Base-by-base conservation (phyloP, 768 basidiomycete genomes). In the Leccinum subtestaceum region DNA sequence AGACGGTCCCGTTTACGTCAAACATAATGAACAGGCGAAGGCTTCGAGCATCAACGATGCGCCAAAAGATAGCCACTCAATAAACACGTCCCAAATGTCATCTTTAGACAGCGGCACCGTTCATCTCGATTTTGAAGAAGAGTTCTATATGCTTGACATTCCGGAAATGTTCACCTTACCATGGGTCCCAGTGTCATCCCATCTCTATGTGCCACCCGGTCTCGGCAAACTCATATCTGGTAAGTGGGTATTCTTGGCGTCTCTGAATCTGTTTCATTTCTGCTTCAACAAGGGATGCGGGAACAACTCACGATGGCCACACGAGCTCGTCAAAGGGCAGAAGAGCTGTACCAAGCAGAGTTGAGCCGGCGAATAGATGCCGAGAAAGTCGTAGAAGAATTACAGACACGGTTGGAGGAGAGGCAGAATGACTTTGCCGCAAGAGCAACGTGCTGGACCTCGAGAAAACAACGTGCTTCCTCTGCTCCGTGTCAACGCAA, bases 131-230 rank as follows among this genome's bases (percentile, higher is more conserved):
- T 31, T 53, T 9, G 59, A 62, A 10, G 45, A 49, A 49, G 71
- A 68, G 50, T 78, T 77, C 53, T 61, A 71, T 38, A 67, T 78
- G 67, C 62, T 77, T 15, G 76, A 72, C 29, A 29, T 72, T 25
- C 67, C 69, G 2, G 77, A 77, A 15, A 60, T 72, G 45, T 66
- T 71, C 21, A 56, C 67, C 15, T 57, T 71, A 17, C 76, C 76
- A 5, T 75, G 76, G 76, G 67, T 70, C n/a, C 62, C 72, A 6
- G 60, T 67, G 50, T 32, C 59, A 25, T 61, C 66, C 15, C 57
- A 64, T 36, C 50, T 77, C 10, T 77, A 74, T 52, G 71, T 77
- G 12, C 77, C 77, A 0, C 73, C 74, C 3, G 62, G 69, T 12
- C 63, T 77, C 15, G 70, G 68, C 40, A 70, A 70, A 52, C 72